A percentile compares a stretch with the other conserved stretches of the same genome.
Conservation (phyloP, 345 rosid genomes). For the Eucalyptus paniculata region DNA sequence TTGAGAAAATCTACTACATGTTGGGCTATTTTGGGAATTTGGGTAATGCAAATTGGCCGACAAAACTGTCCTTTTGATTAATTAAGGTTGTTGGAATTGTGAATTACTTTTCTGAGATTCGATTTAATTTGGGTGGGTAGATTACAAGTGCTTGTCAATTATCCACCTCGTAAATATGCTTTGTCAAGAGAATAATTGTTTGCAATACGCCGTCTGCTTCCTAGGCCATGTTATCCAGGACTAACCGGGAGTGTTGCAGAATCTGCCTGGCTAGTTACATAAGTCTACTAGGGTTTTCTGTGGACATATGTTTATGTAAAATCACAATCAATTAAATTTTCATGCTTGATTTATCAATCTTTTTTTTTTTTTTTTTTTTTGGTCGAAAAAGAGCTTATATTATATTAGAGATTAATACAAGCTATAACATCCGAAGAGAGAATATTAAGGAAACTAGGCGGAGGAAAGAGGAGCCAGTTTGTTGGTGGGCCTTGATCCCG, state of each 20-base stretch:
- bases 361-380: no score
- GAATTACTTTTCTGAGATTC: background rate
- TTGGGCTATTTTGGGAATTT: background rate
- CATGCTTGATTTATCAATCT: background rate
- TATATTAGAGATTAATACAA: no score
- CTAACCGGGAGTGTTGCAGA: background rate
- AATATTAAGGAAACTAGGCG: no score
- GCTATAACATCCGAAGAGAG: no score
- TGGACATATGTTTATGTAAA: background rate
- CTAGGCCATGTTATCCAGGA: background rate
- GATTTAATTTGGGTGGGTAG: background rate
- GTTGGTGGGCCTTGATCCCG: no score
- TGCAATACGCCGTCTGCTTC: background rate
- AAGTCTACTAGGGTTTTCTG: background rate
- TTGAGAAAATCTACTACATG: background rate
- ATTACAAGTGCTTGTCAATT: background rate
- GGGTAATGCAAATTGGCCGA: background rate
- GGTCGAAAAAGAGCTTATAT: no score
- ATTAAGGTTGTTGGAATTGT: background rate
- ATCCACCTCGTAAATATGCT: background rate
- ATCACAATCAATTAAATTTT: background rate
- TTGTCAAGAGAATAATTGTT: background rate
- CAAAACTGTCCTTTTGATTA: background rate
- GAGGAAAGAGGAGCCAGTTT: no score
- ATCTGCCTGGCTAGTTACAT: background rate